Evolutionary conservation across 2,329 filamentous ascomycete genomes (phyloP).

Genomic region (Fusarium musae): DNA sequence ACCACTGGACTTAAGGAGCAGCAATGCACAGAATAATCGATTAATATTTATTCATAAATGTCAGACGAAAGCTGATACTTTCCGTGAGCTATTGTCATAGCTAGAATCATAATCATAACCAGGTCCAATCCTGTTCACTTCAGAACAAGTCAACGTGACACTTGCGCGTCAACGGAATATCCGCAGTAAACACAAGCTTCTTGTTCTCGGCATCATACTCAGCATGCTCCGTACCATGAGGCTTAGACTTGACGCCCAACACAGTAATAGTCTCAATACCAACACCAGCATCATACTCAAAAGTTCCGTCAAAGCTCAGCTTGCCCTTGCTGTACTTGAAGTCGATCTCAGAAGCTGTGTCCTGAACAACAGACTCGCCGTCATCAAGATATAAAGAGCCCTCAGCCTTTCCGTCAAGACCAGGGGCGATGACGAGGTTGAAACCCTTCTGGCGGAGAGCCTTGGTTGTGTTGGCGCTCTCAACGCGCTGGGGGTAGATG

Average conservation of each 20-base stretch:
- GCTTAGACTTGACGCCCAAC: conserved; percentile 50
- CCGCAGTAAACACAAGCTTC: conserved; percentile 35
- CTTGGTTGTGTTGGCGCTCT: conserved; percentile 69
- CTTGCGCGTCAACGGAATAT: conserved; percentile 37
- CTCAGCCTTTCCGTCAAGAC: conserved; percentile 67
- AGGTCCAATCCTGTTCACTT: fast-evolving
- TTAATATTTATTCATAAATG: neutral
- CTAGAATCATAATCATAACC: neutral
- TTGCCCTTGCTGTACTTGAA: conserved; percentile 67
- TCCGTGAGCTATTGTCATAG: too few relatives aligned
- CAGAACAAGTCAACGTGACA: conserved; percentile 9
- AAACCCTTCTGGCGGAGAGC: conserved; percentile 73
- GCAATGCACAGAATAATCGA: neutral
- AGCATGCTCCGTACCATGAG: conserved; percentile 15
- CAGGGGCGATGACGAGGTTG: conserved; percentile 74
- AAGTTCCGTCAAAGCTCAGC: conserved; percentile 62
- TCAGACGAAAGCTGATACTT: neutral
- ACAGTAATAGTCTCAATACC: conserved; percentile 61
- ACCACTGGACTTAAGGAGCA: neutral
- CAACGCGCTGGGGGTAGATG: conserved; percentile 68
- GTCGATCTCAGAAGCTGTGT: conserved; percentile 64
- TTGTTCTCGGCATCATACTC: conserved; percentile 40
- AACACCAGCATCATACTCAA: conserved; percentile 61
- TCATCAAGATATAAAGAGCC: conserved; percentile 81
- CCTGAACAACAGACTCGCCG: conserved; percentile 71